Evolutionary conservation across 2,329 filamentous ascomycete species (phyloP).

Genomic region (Diaporthe amygdali): DNA sequence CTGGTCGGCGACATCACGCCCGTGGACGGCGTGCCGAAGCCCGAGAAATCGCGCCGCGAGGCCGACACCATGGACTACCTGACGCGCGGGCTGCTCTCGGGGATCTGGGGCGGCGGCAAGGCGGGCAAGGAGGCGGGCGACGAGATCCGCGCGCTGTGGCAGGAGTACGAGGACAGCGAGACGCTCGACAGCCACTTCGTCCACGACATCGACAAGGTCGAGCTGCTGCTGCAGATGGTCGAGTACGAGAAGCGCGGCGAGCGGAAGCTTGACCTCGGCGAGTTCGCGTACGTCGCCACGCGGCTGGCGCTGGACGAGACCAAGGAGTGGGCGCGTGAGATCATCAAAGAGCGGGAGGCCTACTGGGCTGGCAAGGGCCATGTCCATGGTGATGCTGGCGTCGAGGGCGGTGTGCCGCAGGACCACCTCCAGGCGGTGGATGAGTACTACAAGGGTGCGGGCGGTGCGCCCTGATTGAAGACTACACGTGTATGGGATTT

Average conservation of each 20-base stretch:
- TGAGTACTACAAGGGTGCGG: slow-evolving; percentile 50
- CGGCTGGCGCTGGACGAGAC: slow-evolving; percentile 79
- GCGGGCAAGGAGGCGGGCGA: slow-evolving; percentile 54
- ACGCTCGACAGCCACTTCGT: slow-evolving; percentile 89
- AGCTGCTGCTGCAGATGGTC: slow-evolving; percentile 91
- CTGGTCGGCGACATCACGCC: slow-evolving; percentile 97
- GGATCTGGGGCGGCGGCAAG: slow-evolving; percentile 74
- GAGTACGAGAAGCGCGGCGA: slow-evolving; percentile 85
- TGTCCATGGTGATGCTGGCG: slow-evolving; percentile 51
- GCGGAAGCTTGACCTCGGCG: slow-evolving; percentile 75
- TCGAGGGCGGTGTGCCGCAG: slow-evolving; percentile 43
- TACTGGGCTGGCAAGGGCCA: slow-evolving; percentile 68
- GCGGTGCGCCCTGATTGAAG: neutral
- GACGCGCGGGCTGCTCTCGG: slow-evolving; percentile 72
- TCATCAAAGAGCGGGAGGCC: slow-evolving; percentile 75
- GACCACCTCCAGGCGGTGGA: slow-evolving; percentile 48
- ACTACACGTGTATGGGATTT: too few species aligned
- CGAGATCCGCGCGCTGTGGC: slow-evolving; percentile 82
- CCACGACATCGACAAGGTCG: slow-evolving; percentile 97
- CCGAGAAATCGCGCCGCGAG: slow-evolving; percentile 89
- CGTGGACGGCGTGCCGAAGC: slow-evolving; percentile 82
- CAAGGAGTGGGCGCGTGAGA: slow-evolving; percentile 76
- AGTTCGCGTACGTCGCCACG: slow-evolving; percentile 82
- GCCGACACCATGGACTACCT: slow-evolving; percentile 92
- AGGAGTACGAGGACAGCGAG: slow-evolving; percentile 90